Percentiles rank a stretch among this genome's conserved stretches.
Evolutionary conservation across 805 yeast species (phyloP).

Genomic region (Cyberlindnera xishuangbannaensis): DNA sequence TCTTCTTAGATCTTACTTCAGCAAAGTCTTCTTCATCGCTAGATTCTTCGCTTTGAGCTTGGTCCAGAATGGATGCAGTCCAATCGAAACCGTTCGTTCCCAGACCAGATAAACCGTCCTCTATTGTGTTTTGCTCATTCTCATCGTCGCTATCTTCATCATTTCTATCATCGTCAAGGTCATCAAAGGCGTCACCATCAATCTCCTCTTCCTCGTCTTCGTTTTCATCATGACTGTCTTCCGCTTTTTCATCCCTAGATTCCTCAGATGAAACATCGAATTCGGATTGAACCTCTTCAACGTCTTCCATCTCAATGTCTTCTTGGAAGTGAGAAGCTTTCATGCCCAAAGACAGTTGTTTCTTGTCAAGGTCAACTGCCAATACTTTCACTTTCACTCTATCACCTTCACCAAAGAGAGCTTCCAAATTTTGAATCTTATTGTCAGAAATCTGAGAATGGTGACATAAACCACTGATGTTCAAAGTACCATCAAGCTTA

Average conservation of each 20-base stretch:
- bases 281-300: constrained; percentile 21
- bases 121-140: constrained; percentile 11
- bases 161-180: constrained; percentile 10
- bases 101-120: constrained; percentile 41
- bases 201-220: constrained; percentile 13
- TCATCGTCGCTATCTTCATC: constrained; percentile 23
- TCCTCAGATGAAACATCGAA: constrained; percentile 15
- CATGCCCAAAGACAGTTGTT: constrained; percentile 83
- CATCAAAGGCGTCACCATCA: not conserved
- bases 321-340: constrained; percentile 80
- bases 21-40: constrained; percentile 46
- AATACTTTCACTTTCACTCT: constrained; percentile 81
- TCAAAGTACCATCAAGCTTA: constrained; percentile 65
- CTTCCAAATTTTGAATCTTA: constrained; percentile 46
- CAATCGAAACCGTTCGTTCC: constrained; percentile 90
- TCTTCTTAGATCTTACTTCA: constrained; percentile 39
- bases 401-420: constrained; percentile 84
- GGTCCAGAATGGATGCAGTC: constrained; percentile 87
- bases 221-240: constrained; percentile 28
- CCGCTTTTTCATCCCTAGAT: constrained; percentile 25
- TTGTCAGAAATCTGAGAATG: constrained; percentile 77
- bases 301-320: constrained; percentile 30
- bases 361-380: constrained; percentile 54
- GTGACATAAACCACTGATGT: constrained; percentile 84
- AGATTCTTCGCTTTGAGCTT: constrained; percentile 55